Evolutionary conservation across 345 rosid species (phyloP).

Genomic region (Populus pruinosa): DNA sequence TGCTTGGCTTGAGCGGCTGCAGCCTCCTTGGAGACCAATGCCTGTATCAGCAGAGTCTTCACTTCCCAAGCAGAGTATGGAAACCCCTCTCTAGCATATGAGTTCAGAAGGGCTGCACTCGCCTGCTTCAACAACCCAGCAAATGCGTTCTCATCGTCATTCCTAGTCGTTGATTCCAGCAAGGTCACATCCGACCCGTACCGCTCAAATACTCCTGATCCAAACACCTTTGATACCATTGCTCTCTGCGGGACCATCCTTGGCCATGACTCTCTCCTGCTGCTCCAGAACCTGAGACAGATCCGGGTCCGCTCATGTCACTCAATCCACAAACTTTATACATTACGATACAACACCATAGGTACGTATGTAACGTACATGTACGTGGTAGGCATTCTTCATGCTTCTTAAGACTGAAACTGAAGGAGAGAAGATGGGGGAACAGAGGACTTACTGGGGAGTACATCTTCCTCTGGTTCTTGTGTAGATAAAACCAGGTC

Average conservation of each 20-base stretch:
- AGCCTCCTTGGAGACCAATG: slow-evolving; percentile 57
- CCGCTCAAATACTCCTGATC: slow-evolving; percentile 57
- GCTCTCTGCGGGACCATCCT: slow-evolving; percentile 80
- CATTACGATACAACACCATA: background rate
- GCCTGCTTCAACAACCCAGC: slow-evolving; percentile 60
- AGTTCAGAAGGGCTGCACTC: slow-evolving; percentile 74
- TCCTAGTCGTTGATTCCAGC: slow-evolving; percentile 58
- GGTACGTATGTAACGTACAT: background rate
- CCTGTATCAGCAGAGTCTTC: slow-evolving; percentile 66
- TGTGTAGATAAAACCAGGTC: slow-evolving; percentile 58
- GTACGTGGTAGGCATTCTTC: too few species aligned
- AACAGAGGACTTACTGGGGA: slow-evolving; percentile 44
- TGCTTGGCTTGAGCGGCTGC: slow-evolving; percentile 51
- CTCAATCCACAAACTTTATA: background rate
- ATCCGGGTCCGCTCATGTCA: background rate
- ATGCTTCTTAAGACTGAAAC: too few species aligned
- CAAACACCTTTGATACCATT: slow-evolving; percentile 70
- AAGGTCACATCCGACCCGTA: slow-evolving; percentile 74
- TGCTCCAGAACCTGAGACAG: slow-evolving; percentile 73
- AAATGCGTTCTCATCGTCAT: slow-evolving; percentile 50
- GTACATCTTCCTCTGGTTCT: slow-evolving; percentile 82
- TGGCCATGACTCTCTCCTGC: slow-evolving; percentile 77
- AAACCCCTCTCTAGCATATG: slow-evolving; percentile 59
- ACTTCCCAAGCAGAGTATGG: slow-evolving; percentile 76
- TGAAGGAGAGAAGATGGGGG: background rate